Percentiles rank a stretch among this genome's conserved stretches.
Evolutionary conservation across 306 rosid species (phyloP).

Genomic region (Begonia loranthoides): DNA sequence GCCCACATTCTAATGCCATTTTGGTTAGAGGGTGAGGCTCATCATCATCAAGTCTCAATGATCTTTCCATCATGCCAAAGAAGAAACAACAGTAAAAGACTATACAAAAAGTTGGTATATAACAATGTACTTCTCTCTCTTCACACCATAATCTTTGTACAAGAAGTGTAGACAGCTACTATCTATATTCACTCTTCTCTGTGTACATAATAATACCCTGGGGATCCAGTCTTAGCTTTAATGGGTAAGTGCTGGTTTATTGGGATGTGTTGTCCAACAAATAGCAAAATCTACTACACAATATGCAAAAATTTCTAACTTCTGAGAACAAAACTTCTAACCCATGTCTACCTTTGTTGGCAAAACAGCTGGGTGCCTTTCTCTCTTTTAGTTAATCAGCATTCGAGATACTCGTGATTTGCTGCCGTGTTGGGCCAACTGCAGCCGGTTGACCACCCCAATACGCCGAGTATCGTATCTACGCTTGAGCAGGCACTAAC

Average conservation of each 20-base stretch:
- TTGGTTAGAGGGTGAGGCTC: too few relatives aligned
- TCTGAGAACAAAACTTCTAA: not conserved
- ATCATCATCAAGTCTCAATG: too few relatives aligned
- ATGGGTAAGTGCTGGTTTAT: not conserved
- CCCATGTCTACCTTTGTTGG: not conserved
- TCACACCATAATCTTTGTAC: too few relatives aligned
- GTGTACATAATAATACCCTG: too few relatives aligned
- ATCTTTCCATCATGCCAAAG: too few relatives aligned
- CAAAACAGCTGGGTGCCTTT: conserved; percentile 6
- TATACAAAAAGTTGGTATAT: too few relatives aligned
- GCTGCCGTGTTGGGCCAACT: conserved; percentile 71
- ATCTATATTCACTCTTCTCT: too few relatives aligned
- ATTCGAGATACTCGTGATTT: conserved; percentile 33
- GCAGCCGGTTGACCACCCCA: conserved; percentile 98
- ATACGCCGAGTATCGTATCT: conserved; percentile 60
- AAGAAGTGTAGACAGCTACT: too few relatives aligned
- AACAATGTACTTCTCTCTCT: too few relatives aligned
- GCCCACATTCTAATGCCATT: too few relatives aligned
- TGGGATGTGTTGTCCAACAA: not conserved
- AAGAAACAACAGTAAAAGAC: too few relatives aligned
- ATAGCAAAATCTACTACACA: not conserved
- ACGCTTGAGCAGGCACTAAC: conserved; percentile 50
- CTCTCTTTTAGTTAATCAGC: conserved; percentile 25
- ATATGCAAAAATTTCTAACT: not conserved
- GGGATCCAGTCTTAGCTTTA: not conserved